Evolutionary conservation across 2,329 filamentous ascomycete species (phyloP), one percentile per base, ranked within the genome.

Genomic region (Claviceps monticola): DNA sequence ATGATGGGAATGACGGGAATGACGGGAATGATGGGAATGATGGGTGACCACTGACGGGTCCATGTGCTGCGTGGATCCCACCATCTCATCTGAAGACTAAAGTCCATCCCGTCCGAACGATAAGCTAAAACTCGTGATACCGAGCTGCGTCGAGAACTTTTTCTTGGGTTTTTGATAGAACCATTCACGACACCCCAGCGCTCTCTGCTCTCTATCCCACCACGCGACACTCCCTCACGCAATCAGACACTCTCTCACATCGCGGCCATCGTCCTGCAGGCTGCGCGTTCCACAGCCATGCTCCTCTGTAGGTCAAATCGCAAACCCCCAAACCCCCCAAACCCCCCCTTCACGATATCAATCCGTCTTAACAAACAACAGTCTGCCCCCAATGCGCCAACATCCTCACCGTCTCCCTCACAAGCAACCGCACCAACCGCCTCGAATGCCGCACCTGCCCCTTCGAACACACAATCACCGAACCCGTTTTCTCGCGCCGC

Each of bases 401-500:
- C 73, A 82, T 88, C 68, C 80, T 93, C 63, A 88, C 84, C 62
- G 83, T 91, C 61, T 82, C 81, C 54, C 65, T 73, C 48, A 75
- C 74, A 57, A 74, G 71, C 56, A 72, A 70, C 48, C 74, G 75
- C 53, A 71, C 70, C 61, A 96, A 96, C 73, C 84, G 89, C 53
- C 88, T 97, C 68, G 88, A 95, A 70, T 98, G 93, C 72, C 86
- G 88, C 53, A 95, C 89, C 53, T 98, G 93, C 61, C 91, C 93
- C 4, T 98, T 95, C 73, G 83, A 94, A 66, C 89, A 88, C 68
- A 74, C 85, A 53, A 83, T 97, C 62, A 82, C 83, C 58, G 79
- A 83, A 61, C 80, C 83, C 55, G 86, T 88, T 69, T 95, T 82
- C 70, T 83, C 76, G 61, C 89, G 95, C 62, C 85, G 87, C 60